Evolutionary conservation across 2,329 filamentous ascomycete species (phyloP).

Genomic region (Phyllosticta citrichinensis): DNA sequence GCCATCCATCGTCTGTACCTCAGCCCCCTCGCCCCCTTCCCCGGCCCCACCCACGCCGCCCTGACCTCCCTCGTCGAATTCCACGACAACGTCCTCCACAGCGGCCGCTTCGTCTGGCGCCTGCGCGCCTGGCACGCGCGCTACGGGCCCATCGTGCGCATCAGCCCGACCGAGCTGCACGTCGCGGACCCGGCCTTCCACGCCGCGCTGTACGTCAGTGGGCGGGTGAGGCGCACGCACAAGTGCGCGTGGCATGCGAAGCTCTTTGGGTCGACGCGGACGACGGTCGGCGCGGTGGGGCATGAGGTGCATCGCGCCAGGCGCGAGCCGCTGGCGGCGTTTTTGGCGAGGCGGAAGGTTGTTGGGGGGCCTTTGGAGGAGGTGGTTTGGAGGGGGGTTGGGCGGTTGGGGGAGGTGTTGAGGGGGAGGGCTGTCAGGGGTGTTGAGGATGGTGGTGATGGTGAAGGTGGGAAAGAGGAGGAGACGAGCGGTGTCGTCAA

Average conservation of each 20-base stretch:
- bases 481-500: constrained; percentile 13
- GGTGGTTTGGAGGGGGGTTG: not conserved
- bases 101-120: not conserved
- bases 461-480: not conserved
- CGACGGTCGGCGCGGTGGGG: constrained; percentile 16
- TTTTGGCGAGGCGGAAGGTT: constrained; percentile 24
- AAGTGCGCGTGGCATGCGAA: constrained; percentile 16
- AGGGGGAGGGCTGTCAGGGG: not conserved
- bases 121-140: not conserved
- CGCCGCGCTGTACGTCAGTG: constrained; percentile 23
- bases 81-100: not conserved
- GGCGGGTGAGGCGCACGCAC: constrained; percentile 15
- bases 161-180: constrained; percentile 17
- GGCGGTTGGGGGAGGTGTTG: constrained; percentile 2
- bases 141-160: constrained; percentile 16
- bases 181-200: constrained; percentile 17
- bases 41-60: constrained; percentile 13
- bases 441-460: not conserved
- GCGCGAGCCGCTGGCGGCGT: constrained; percentile 23
- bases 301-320: constrained; percentile 25
- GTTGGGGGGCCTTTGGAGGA: constrained; percentile 11
- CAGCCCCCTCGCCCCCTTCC: constrained; percentile 10
- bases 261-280: constrained; percentile 19
- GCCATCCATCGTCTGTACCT: constrained; percentile 12
- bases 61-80: constrained; percentile 15